Base-by-base conservation (phyloP, 352 stramenopile genomes). In the Phytophthora cactorum region DNA sequence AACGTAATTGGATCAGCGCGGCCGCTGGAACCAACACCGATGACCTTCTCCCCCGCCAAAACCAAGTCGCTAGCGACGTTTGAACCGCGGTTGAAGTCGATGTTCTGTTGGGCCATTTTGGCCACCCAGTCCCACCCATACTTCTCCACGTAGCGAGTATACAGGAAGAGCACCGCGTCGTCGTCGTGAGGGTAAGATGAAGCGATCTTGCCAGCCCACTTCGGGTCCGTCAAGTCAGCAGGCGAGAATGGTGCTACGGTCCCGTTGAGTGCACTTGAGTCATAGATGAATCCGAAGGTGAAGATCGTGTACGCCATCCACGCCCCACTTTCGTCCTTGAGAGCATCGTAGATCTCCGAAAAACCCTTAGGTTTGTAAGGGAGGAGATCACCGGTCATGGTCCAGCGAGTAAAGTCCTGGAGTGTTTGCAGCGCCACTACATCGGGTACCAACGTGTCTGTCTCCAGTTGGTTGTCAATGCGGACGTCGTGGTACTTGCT, bases 401-500 rank as follows among this genome's bases (percentile, higher is more conserved):
- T 45, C 77, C 74, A 84, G n/a, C 77, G 76, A 46, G 70, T 59
- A 52, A 70, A 87, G 57, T 87, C 63, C 59, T 88, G 72, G 4
- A 84, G 68, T 8, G 77, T 88, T 50, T 86, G 77, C n/a, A 86
- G 53, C 10, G 77, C 70, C 9, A 78, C 57, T 12, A 82, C 66
- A 49, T 82, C 77, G 2, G 73, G 72, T 11, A 83, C 77, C 7
- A 86, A 51, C 10, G 53, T 60, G 52, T 77, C 61, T 14, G 64
- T 81, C 60, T 84, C 78, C 59, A 88, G 52, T 36, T 84, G 69
- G 60, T 92, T 84, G 72, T 93, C 76, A 22, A 86, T 75, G 8
- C 81, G 85, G 15, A 78, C 85, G 39, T 83, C 63, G 66, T 87
- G 72, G 61, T 75, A 83, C 57, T 84, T 85, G 69, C 60, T 76